Conservation (phyloP, 2,329 filamentous ascomycete species). For the Leptographium flavum region DNA sequence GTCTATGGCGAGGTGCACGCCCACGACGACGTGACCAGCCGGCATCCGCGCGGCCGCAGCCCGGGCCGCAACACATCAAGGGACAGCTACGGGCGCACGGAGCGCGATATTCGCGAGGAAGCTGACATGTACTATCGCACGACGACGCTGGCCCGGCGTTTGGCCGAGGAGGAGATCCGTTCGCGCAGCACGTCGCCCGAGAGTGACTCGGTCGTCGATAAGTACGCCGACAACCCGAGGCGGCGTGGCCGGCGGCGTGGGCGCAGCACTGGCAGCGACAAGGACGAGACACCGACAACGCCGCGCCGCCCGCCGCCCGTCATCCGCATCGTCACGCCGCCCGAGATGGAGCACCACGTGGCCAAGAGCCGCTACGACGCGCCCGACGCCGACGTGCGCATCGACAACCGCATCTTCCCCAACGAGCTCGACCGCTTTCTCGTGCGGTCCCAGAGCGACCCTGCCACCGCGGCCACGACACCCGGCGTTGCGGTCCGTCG, state of each 20-base stretch:
- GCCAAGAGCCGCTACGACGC: conserved; percentile 38
- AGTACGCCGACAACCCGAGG: conserved; percentile 24
- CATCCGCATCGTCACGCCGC: conserved; percentile 40
- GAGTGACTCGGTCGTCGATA: conserved; percentile 35
- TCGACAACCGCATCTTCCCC: conserved; percentile 45
- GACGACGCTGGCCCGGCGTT: conserved; percentile 35
- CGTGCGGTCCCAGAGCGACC: conserved; percentile 13
- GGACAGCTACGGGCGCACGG: conserved; percentile 9
- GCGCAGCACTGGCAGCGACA: conserved; percentile 29
- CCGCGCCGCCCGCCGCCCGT: conserved; percentile 17
- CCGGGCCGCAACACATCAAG: conserved; percentile 4
- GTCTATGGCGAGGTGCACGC: conserved; percentile 24
- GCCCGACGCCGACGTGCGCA: conserved; percentile 48
- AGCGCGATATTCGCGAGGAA: conserved; percentile 29
- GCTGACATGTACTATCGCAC: conserved; percentile 45
- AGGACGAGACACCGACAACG: conserved; percentile 18
- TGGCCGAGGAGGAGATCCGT: conserved; percentile 37
- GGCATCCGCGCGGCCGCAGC: conserved; percentile 11
- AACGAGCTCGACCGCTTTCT: conserved; percentile 27
- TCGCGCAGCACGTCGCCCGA: conserved; percentile 37
- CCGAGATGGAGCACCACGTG: conserved; percentile 29
- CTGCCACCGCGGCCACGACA: conserved; percentile 9
- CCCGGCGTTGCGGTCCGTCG: not conserved
- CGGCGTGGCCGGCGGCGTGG: not conserved
- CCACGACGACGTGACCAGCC: conserved; percentile 15